Evolutionary conservation across 2,329 filamentous ascomycete species (phyloP), one percentile per base, ranked within the genome.

Genomic region (Macrophomina phaseolina): DNA sequence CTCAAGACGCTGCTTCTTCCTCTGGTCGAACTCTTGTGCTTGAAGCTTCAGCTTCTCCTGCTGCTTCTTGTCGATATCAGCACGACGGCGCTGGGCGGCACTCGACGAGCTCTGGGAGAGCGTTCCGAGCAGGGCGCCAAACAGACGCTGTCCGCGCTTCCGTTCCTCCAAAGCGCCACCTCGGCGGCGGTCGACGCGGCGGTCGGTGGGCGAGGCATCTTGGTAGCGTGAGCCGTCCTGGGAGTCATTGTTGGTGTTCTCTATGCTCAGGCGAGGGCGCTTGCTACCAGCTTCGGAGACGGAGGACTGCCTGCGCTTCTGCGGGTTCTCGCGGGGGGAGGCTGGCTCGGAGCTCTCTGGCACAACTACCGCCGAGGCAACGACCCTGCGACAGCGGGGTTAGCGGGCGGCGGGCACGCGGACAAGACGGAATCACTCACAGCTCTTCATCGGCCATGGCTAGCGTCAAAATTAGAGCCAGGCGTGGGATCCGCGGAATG

Each of bases 41-140:
- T 94, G 91, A 73, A 89, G 84, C 77, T 90, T 88, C 70, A 90
- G 85, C 79, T 90, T 92, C 74, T 91, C 91, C 75, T 91, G 88
- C 78, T 94, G 92, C 71, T 90, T 89, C 78, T 88, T 90, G 81
- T 95, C 93, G 77, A 94, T 93, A 77, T 94, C 93, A 69, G 86
- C 86, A 67, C 91, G 89, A 72, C 87, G 89, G 79, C 86, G 90
- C 79, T 90, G 82, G 69, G 88, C 82, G 9, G 55, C 60, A 84
- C 87, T 70, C 75, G 76, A 70, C 68, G 85, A 85, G 73, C 86
- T 89, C 80, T 94, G 91, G 78, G 90, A 93, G 68, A 97, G 84
- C 45, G 91, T 92, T 76, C 86, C 91, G 68, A 95, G 82, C 66
- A 96, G 81, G 42, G 90, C 91, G 68, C 94, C 94, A 75, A 97